These are phyloP conservation scores for Porphyra umbilicalis DNA, from an alignment of 31 red algal species.

Conservation along the genomic window DNA sequence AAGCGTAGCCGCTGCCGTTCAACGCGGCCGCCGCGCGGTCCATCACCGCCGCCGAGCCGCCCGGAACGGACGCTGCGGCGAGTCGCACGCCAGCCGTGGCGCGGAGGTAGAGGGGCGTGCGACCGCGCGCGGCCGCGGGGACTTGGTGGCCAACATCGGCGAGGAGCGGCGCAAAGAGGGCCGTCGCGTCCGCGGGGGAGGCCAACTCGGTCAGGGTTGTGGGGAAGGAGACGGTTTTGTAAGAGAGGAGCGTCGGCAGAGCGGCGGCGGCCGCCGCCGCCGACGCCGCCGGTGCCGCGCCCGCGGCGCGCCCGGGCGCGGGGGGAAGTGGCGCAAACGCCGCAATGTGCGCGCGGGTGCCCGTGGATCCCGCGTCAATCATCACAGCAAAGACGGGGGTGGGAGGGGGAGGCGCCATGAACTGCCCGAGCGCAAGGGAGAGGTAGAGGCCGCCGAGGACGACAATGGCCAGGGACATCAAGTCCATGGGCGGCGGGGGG, in stretches of 20 bases:
- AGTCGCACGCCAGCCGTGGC: conserved; percentile 73
- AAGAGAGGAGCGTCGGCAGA: not conserved
- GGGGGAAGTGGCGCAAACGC: conserved; percentile 20
- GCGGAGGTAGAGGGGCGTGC: conserved; percentile 64
- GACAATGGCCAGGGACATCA: not conserved
- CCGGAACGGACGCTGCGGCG: conserved; percentile 30
- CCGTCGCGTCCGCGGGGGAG: conserved; percentile 1
- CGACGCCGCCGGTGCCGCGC: not conserved
- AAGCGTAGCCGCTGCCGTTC: conserved; percentile 42
- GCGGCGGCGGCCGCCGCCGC: not conserved
- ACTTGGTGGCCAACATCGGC: conserved; percentile 52
- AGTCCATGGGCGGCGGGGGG: not conserved
- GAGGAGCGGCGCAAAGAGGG: conserved; percentile 46
- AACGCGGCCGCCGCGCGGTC: conserved; percentile 30
- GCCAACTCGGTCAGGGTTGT: not conserved
- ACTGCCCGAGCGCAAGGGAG: conserved; percentile 7
- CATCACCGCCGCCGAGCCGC: conserved; percentile 15
- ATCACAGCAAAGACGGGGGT: conserved; percentile 47
- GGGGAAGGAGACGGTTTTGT: not conserved
- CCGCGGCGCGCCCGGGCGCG: not conserved
- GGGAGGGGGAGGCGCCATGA: conserved; percentile 18
- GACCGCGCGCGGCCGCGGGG: conserved; percentile 26
- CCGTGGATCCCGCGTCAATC: conserved; percentile 82
- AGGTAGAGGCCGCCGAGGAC: conserved; percentile 35
- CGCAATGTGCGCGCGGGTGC: conserved; percentile 77